Conservation (phyloP, 1,284 basidiomycete genomes). For the Austropuccinia psidii region DNA sequence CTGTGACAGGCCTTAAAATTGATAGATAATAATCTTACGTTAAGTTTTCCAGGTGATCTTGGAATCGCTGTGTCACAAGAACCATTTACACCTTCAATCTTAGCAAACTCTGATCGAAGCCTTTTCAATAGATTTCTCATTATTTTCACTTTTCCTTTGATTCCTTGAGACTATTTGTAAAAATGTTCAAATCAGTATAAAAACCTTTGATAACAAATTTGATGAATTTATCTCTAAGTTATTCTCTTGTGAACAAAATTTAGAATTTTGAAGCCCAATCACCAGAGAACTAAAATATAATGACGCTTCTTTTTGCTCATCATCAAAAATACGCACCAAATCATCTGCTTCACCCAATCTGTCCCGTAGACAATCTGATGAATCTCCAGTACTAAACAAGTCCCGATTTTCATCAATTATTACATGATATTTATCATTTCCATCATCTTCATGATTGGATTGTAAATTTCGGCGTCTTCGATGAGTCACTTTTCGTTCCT, state of each 20-base stretch:
- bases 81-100: not conserved
- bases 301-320: too few relatives aligned
- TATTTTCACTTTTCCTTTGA: conserved; percentile 8
- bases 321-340: not conserved
- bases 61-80: not conserved
- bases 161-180: conserved; percentile 8
- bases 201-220: too few relatives aligned
- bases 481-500: not conserved
- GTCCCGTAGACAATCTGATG: not conserved
- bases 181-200: too few relatives aligned
- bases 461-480: not conserved
- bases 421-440: too few relatives aligned
- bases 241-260: too few relatives aligned
- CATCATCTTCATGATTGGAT: too few relatives aligned
- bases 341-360: conserved; percentile 16
- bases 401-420: too few relatives aligned
- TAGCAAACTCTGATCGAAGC: not conserved
- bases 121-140: conserved; percentile 23
- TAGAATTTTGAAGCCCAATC: too few relatives aligned
- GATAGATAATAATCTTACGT: not conserved
- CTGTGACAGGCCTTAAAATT: too few relatives aligned
- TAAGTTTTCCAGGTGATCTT: conserved; percentile 3
- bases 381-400: not conserved
- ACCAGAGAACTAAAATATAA: too few relatives aligned
- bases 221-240: too few relatives aligned